These are phyloP conservation scores for Phyllostachys edulis DNA, from an alignment of 176 grass and related monocot species.

Conservation along the genomic window DNA sequence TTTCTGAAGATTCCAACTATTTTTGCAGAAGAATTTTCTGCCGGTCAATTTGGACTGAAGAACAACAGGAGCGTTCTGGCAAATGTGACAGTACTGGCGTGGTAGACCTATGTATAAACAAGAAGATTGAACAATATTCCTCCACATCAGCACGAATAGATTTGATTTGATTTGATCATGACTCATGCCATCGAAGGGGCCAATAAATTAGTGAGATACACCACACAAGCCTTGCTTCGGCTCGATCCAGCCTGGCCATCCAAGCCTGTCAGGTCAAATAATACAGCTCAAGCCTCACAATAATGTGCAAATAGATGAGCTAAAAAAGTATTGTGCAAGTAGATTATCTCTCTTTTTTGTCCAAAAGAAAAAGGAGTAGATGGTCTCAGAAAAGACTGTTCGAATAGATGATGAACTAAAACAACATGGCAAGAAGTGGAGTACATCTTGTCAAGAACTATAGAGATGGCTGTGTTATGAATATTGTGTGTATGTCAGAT, in stretches of 20 bases:
- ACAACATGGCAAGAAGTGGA: constrained; percentile 41
- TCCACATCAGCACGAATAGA: constrained; percentile 28
- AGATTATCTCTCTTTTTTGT: neutral
- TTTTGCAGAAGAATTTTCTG: neutral
- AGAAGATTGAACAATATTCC: constrained; percentile 27
- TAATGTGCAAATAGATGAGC: constrained; percentile 13
- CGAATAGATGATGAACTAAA: neutral
- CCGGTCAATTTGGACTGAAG: neutral
- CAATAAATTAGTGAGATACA: neutral
- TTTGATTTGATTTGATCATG: constrained; percentile 41
- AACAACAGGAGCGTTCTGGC: neutral
- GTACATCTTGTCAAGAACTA: constrained; percentile 31
- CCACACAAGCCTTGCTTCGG: neutral
- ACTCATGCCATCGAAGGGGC: neutral
- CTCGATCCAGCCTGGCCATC: constrained; percentile 33
- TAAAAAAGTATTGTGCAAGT: neutral
- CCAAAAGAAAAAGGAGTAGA: neutral
- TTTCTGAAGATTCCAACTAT: neutral
- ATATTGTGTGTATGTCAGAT: no score
- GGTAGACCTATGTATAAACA: neutral
- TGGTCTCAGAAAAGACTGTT: constrained; percentile 16
- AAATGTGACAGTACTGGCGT: neutral
- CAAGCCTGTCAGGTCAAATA: constrained; percentile 38
- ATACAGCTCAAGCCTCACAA: constrained; percentile 31
- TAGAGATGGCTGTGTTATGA: constrained; percentile 16